Percentiles rank a stretch among this genome's conserved stretches.
Conservation (phyloP, 768 basidiomycete species). For the Plicaturopsis crispa region DNA sequence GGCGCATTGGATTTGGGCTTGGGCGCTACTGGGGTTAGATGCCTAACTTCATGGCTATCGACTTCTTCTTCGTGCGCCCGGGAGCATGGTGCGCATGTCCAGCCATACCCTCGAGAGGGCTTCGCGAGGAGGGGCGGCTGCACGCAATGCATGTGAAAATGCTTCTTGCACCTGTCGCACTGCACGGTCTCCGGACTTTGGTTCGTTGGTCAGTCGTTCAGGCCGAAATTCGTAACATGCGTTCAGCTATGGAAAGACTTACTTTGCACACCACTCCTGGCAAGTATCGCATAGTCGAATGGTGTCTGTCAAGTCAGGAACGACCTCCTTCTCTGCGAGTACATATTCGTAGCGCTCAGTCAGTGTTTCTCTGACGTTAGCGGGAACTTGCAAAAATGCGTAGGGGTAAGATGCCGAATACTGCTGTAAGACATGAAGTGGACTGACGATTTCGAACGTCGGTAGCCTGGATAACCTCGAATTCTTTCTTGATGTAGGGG, state of each 20-base stretch:
- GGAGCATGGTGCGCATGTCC: conserved; percentile 95
- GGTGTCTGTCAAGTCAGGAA: conserved; percentile 82
- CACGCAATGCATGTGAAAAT: conserved; percentile 93
- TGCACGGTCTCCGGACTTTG: conserved; percentile 75
- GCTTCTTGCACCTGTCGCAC: conserved; percentile 87
- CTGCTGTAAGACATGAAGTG: too few species aligned
- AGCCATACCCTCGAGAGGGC: conserved; percentile 93
- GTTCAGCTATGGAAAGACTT: conserved; percentile 21
- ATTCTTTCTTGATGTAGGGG: conserved; percentile 97
- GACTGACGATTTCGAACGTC: conserved; percentile 88
- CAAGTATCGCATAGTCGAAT: conserved; percentile 85
- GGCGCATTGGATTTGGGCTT: conserved; percentile 68
- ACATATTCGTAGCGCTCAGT: conserved; percentile 88
- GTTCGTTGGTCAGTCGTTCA: conserved; percentile 12
- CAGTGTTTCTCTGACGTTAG: conserved; percentile 71
- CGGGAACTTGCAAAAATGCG: conserved; percentile 55
- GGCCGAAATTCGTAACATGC: conserved; percentile 10
- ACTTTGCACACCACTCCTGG: conserved; percentile 85
- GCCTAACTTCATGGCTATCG: conserved; percentile 64
- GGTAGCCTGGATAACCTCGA: conserved; percentile 85
- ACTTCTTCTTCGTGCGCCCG: conserved; percentile 82
- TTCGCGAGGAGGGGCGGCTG: conserved; percentile 87
- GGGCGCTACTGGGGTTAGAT: conserved; percentile 37
- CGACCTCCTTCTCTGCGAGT: conserved; percentile 88
- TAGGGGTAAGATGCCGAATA: conserved; percentile 6